phyloP scores from a whole-genome alignment of 129 eudicot species.

The Flaveria brownii region DNA sequence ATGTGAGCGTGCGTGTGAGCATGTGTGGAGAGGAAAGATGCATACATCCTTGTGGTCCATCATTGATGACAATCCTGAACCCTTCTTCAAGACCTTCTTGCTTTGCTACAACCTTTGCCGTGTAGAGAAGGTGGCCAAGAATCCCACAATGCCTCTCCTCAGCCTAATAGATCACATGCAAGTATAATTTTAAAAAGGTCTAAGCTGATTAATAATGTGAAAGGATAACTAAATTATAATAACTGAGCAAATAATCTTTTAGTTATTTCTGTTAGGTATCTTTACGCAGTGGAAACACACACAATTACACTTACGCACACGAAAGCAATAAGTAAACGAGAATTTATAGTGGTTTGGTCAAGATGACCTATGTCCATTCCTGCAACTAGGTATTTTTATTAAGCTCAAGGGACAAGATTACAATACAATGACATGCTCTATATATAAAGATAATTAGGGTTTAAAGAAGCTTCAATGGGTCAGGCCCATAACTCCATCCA shows the following conservation, averaged over 20 bases:
- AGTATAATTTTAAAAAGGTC: neutral
- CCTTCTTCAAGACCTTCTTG: slow-evolving; percentile 97
- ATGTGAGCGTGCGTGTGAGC: too few relatives aligned
- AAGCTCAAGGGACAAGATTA: too few relatives aligned
- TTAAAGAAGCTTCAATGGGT: too few relatives aligned
- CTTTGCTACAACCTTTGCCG: slow-evolving; percentile 89
- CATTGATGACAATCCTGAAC: slow-evolving; percentile 87
- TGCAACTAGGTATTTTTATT: too few relatives aligned
- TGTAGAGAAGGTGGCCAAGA: slow-evolving; percentile 86
- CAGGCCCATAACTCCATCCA: too few relatives aligned
- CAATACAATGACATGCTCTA: too few relatives aligned
- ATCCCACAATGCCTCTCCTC: slow-evolving; percentile 89
- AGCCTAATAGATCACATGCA: slow-evolving; percentile 49
- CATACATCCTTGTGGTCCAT: slow-evolving; percentile 94
- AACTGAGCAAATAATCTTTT: neutral
- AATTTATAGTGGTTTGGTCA: too few relatives aligned
- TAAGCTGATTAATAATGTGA: neutral
- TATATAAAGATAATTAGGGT: too few relatives aligned
- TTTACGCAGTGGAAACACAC: too few relatives aligned
- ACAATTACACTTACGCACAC: too few relatives aligned
- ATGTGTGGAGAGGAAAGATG: neutral
- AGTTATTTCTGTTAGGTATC: neutral
- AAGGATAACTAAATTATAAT: neutral
- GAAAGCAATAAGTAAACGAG: too few relatives aligned
- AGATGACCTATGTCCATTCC: too few relatives aligned